Percentiles rank a stretch among this genome's conserved stretches.
These are phyloP conservation scores for Gigaspora rosea DNA, from an alignment of 192 early-diverging fungal species.

Conservation along the genomic window DNA sequence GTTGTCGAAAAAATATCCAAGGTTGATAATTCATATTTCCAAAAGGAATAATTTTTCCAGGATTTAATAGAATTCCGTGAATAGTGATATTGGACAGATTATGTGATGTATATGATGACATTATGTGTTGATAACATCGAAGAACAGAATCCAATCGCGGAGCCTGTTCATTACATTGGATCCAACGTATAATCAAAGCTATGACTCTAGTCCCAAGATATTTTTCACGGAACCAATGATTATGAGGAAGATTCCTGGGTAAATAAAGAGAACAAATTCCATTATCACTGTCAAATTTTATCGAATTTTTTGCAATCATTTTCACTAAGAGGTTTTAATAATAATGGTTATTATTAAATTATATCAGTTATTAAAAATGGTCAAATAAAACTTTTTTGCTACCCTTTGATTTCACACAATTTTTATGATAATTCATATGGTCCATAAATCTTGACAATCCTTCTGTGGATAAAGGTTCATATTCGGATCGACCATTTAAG, in stretches of 20 bases:
- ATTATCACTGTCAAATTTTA: constrained; percentile 34
- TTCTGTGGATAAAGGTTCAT: constrained; percentile 37
- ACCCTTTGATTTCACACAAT: constrained; percentile 34
- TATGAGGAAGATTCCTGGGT: neutral
- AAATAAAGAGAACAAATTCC: constrained; percentile 37
- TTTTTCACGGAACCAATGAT: neutral
- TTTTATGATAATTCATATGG: constrained; percentile 48
- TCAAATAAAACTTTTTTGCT: constrained; percentile 27
- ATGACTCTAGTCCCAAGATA: neutral
- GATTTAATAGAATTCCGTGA: neutral
- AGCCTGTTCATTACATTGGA: constrained; percentile 37
- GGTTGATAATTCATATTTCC: neutral
- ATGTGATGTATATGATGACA: neutral
- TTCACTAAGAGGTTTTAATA: constrained; percentile 7
- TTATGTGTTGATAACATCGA: constrained; percentile 18
- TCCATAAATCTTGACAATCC: constrained; percentile 39
- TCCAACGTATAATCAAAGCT: constrained; percentile 39
- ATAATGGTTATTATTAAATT: neutral
- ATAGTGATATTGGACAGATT: neutral
- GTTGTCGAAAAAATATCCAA: constrained; percentile 20
- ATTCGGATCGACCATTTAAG: neutral
- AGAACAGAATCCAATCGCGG: constrained; percentile 38
- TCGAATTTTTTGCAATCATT: constrained; percentile 23
- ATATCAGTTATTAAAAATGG: too few relatives aligned
- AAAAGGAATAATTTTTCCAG: neutral